A percentile compares a stretch with the other conserved stretches of the same genome.
Conservation (phyloP, 2,329 filamentous ascomycete genomes). For the Fusarium caatingaense region DNA sequence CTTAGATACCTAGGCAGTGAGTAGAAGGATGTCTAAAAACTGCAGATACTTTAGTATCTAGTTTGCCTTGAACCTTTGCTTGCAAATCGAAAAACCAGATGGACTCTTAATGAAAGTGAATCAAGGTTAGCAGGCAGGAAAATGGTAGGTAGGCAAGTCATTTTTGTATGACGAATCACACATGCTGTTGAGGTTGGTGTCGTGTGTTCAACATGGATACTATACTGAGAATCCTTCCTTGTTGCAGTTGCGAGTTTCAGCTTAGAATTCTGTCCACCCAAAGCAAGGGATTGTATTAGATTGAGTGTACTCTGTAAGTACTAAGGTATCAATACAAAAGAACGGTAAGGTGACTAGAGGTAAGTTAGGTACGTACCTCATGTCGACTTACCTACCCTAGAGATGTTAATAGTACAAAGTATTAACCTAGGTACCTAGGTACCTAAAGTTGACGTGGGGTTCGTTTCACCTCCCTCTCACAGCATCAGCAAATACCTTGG, state of each 20-base stretch:
- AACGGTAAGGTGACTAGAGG: background rate
- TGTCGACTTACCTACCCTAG: background rate
- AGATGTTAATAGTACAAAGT: background rate
- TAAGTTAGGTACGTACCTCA: background rate
- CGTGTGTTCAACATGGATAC: background rate
- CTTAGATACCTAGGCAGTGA: background rate
- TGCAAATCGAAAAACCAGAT: background rate
- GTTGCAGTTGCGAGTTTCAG: background rate
- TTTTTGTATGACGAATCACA: background rate
- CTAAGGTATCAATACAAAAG: background rate
- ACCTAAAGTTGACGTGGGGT: constrained; percentile 29
- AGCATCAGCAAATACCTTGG: background rate
- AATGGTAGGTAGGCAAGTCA: background rate
- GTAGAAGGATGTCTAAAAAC: background rate
- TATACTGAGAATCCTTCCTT: background rate
- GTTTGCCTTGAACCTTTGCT: background rate
- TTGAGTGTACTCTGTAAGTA: background rate
- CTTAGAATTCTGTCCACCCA: background rate
- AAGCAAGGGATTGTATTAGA: background rate
- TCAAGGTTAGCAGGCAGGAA: background rate
- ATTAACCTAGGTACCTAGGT: background rate
- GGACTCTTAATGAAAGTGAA: background rate
- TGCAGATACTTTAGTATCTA: background rate
- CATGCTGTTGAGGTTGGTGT: background rate
- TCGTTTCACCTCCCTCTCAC: background rate